A percentile compares a stretch with the other conserved stretches of the same genome.
Evolutionary conservation across 2,329 filamentous ascomycete species (phyloP).

Genomic region (Alternaria consortialis): DNA sequence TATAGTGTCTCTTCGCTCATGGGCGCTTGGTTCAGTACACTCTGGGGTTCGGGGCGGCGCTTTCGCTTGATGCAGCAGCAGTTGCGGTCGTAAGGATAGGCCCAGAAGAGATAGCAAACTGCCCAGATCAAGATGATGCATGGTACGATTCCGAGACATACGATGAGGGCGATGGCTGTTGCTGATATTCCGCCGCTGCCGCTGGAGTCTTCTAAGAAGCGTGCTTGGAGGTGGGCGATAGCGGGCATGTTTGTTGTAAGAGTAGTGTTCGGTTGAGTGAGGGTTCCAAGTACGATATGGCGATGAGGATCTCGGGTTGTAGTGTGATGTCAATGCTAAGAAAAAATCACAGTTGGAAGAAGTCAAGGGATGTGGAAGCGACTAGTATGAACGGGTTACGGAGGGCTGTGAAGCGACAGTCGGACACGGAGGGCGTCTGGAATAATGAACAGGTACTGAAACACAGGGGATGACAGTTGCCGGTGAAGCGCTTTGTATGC

Average conservation of each 20-base stretch:
- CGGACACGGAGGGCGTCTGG: neutral
- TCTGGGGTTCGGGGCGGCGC: conserved; percentile 16
- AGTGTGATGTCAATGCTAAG: conserved; percentile 7
- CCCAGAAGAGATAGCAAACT: conserved; percentile 40
- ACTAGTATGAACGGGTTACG: conserved; percentile 1
- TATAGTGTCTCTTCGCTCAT: conserved; percentile 21
- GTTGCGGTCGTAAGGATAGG: conserved; percentile 33
- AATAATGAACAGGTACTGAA: conserved; percentile 17
- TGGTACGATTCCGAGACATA: conserved; percentile 37
- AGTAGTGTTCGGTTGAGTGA: neutral
- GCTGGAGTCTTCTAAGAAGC: conserved; percentile 19
- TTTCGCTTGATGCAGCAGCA: conserved; percentile 38
- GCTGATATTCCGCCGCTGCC: conserved; percentile 23
- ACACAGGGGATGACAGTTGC: conserved; percentile 23
- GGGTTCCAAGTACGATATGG: neutral
- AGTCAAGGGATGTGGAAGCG: conserved; percentile 6
- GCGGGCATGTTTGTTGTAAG: conserved; percentile 25
- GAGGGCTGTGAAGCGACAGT: conserved; percentile 6
- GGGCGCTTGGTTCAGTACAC: conserved; percentile 12
- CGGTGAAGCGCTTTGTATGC: conserved; percentile 36
- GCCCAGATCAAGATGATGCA: conserved; percentile 35
- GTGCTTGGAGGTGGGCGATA: conserved; percentile 24
- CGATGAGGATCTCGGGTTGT: neutral
- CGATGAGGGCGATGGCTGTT: conserved; percentile 34
- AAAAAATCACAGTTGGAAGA: conserved; percentile 1